A percentile compares a stretch with the other conserved stretches of the same genome.
phyloP scores from a whole-genome alignment of 495 filamentous ascomycete genomes.

The Tetracladium marchalianum region DNA sequence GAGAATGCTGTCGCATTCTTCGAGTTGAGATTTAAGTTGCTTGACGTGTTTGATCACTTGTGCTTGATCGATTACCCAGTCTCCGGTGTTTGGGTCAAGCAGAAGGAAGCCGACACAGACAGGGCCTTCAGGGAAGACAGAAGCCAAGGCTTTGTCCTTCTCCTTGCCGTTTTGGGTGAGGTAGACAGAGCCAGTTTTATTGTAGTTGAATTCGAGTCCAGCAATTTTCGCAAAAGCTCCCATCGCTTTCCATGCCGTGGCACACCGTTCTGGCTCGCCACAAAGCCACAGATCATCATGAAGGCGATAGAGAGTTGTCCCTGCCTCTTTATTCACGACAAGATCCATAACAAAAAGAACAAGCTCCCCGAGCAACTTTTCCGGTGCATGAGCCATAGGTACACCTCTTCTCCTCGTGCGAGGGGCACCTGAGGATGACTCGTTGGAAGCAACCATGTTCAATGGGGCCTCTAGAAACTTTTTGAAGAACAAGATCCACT shows the following conservation, averaged over 20 bases:
- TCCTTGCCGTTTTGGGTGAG: slow-evolving; percentile 16
- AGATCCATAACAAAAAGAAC: slow-evolving; percentile 60
- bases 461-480: slow-evolving; percentile 51
- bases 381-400: slow-evolving; percentile 52
- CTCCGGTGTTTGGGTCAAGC: slow-evolving; percentile 41
- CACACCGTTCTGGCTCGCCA: slow-evolving; percentile 43
- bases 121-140: slow-evolving; percentile 37
- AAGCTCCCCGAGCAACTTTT: slow-evolving; percentile 50
- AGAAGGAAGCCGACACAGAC: slow-evolving; percentile 55
- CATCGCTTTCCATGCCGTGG: slow-evolving; percentile 50
- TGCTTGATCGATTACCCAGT: slow-evolving; percentile 51
- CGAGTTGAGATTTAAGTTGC: slow-evolving; percentile 50
- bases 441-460: slow-evolving; percentile 37
- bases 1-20: slow-evolving; percentile 43
- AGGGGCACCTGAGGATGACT: slow-evolving; percentile 26
- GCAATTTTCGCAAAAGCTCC: slow-evolving; percentile 41
- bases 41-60: slow-evolving; percentile 52
- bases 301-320: slow-evolving; percentile 49
- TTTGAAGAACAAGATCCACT: slow-evolving; percentile 53
- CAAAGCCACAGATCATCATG: slow-evolving; percentile 67
- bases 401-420: slow-evolving; percentile 45
- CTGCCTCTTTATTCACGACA: slow-evolving; percentile 49
- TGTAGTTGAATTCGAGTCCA: slow-evolving; percentile 49
- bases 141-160: slow-evolving; percentile 14
- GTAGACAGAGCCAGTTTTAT: slow-evolving; percentile 52